Evolutionary conservation across 2,329 filamentous ascomycete species (phyloP).

Genomic region (Podosphaera aphanis): DNA sequence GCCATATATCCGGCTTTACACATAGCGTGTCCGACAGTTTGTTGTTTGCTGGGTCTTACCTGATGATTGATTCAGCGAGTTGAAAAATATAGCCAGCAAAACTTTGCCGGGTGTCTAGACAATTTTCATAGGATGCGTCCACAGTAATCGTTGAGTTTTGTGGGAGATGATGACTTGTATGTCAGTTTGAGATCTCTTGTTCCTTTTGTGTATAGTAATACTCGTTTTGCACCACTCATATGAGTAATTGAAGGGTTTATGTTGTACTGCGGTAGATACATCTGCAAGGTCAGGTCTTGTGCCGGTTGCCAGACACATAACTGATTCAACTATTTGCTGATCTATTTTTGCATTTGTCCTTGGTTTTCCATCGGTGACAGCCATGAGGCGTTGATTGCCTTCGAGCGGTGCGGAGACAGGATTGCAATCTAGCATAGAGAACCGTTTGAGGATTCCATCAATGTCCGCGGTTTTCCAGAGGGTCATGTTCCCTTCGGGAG

Average conservation of each 20-base stretch:
- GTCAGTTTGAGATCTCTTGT: not conserved
- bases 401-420: not conserved
- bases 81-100: too few species aligned
- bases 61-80: too few species aligned
- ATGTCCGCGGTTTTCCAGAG: not conserved
- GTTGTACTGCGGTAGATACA: not conserved
- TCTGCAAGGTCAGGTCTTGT: not conserved
- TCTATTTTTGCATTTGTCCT: not conserved
- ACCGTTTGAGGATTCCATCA: not conserved
- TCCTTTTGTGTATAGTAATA: not conserved
- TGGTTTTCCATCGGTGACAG: not conserved
- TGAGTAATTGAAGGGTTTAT: not conserved
- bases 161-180: not conserved
- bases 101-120: not conserved
- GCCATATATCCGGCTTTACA: too few species aligned
- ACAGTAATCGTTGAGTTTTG: not conserved
- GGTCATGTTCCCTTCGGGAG: not conserved
- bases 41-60: too few species aligned
- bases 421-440: not conserved
- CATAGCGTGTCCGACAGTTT: too few species aligned
- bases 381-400: not conserved
- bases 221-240: not conserved
- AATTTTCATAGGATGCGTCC: not conserved
- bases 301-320: not conserved
- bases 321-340: not conserved